Evolutionary conservation across 1,284 basidiomycete genomes (phyloP), one percentile per base, ranked within the genome.

Genomic region (Boletus mariae): DNA sequence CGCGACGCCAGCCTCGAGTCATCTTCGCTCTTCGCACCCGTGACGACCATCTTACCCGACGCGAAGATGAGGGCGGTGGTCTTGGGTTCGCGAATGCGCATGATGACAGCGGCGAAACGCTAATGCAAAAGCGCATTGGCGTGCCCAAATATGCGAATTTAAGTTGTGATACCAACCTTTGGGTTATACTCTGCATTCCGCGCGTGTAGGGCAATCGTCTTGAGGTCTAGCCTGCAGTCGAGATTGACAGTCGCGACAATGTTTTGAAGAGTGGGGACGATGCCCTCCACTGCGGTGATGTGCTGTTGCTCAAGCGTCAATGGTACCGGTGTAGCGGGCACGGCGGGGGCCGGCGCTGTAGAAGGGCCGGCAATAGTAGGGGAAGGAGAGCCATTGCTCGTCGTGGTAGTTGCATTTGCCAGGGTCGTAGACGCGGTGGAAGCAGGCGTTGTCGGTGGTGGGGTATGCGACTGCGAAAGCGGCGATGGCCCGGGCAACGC

Each of bases 31-130:
- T 99, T 99, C 52, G 97, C 97, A 71, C 97, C 97, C 25, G 97
- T 99, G 56, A 98, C 96, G 69, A 99, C 97, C 93, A 99, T 99
- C 83, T 99, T 99, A 71, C 97, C 97, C 51, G 94, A 98, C 29
- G 97, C 97, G 73, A 99, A 99, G 73, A 99, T 99, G 60, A 99
- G 85, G 11, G 97, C 97, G 40, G 97, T 99, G 54, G 97, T 99
- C 81, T 99, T 99, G 54, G 97, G 97, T 67, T 99, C 96, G 64
- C 97, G 94, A 69, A 99, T 99, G 75, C 97, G 93, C 97, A 99
- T 99, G 75, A 99, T 99, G 60, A 99, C 97, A 57, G 97, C 97
- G 61, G 97, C 97, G 77, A 99, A 99, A 88, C 97, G 95, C 94
- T 98, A 81, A 68, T 58, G 63, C 75, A 77, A 38, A 76, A 76